These are phyloP conservation scores for Trifolium subterraneum DNA, from an alignment of 306 rosid genomes.

Conservation along the genomic window DNA sequence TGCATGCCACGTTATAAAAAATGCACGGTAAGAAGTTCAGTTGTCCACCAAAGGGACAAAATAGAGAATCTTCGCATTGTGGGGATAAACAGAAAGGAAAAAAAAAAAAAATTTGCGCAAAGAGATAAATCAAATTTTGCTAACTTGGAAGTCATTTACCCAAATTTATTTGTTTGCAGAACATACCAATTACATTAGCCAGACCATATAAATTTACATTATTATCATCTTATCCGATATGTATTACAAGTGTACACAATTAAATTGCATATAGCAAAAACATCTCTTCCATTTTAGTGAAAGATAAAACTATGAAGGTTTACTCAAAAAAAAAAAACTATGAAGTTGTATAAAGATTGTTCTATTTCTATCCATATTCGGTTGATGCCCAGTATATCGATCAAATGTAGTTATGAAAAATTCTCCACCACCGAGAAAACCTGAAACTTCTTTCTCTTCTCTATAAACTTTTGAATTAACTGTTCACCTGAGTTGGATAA, in stretches of 20 bases:
- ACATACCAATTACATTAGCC: slow-evolving; percentile 19
- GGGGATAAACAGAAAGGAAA: too few relatives aligned
- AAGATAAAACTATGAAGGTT: slow-evolving; percentile 36
- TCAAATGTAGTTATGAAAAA: neutral
- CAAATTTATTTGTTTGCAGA: neutral
- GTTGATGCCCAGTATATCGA: neutral
- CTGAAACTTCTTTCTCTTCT: neutral
- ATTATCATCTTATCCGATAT: neutral
- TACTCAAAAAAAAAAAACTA: too few relatives aligned
- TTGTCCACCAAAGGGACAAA: too few relatives aligned
- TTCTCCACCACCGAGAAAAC: neutral
- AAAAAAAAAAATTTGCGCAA: too few relatives aligned
- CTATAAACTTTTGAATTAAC: slow-evolving; percentile 19
- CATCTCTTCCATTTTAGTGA: neutral
- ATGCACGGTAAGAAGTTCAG: too few relatives aligned
- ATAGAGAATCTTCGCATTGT: too few relatives aligned
- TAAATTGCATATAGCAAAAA: slow-evolving; percentile 14
- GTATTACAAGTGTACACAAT: slow-evolving; percentile 20
- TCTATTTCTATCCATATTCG: neutral
- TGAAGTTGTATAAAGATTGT: slow-evolving; percentile 25
- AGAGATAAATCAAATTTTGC: too few relatives aligned
- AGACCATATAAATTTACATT: slow-evolving; percentile 27
- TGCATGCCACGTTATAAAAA: too few relatives aligned
- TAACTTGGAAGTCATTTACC: too few relatives aligned
- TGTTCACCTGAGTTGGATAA: slow-evolving; percentile 46